Base-by-base conservation (phyloP, 345 rosid genomes). In the Tarenaya hassleriana region DNA sequence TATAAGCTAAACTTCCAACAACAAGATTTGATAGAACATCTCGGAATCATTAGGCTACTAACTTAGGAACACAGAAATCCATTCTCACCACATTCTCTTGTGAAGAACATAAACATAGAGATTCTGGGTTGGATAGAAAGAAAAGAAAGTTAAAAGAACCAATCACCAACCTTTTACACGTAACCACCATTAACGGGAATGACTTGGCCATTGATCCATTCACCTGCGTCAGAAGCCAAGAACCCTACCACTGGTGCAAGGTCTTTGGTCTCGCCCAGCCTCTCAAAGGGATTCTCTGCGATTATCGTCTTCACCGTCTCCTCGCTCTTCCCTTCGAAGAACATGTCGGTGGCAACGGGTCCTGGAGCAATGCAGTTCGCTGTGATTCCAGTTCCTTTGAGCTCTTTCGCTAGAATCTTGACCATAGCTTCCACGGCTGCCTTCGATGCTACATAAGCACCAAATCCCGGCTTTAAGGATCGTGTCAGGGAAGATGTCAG, bases 321-420 rank as follows among this genome's bases (percentile, higher is more conserved):
- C 14, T 72, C 67, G 7, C 21, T 72, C 60, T 59, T 78, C 10
- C 80, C 83, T 0, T 56, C 63, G 0, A 63, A 70, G 50, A 75
- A 78, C 76, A 78, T 55, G n/a, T 78, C 83, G 0, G 77, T 78
- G 0, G 80, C 77, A 0, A 72, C 68, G 10, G 77, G 75, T 4
- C 83, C 80, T 0, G 83, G 83, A 33, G 80, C 64, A 39, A 78
- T 77, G 42, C 80, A 78, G 51, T 75, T 75, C 1, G 76, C 77
- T 5, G 83, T 70, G 51, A 72, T 75, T 4, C 78, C 66, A 1
- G 64, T 44, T 10, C 80, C 83, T 54, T 75, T 78, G 8, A 78
- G 80, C 40, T 78, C 80, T 41, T 72, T 72, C 1, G 83, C 80
- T 13, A 78, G 69, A 52, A 78, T 73, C 64, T 75, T 72, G 0